Conservation (phyloP, 1,139 yeast genomes). For the Zhuliangozyma blackwelliae region DNA sequence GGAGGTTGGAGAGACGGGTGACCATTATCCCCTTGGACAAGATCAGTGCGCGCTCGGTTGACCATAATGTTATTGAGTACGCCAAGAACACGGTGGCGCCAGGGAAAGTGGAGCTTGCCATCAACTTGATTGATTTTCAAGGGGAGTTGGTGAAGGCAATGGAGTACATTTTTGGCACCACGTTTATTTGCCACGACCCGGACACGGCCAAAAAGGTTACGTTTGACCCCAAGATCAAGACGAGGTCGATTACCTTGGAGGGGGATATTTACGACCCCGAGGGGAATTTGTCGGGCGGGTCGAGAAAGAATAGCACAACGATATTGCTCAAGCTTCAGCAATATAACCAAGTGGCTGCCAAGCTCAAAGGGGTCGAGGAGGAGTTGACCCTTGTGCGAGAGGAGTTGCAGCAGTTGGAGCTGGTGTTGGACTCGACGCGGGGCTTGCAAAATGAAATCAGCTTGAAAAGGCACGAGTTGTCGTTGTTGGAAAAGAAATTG, state of each 20-base stretch:
- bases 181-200: constrained; percentile 81
- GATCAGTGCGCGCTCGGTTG: constrained; percentile 56
- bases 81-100: constrained; percentile 70
- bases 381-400: constrained; percentile 39
- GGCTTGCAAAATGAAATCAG: constrained; percentile 62
- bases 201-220: constrained; percentile 85
- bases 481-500: constrained; percentile 56
- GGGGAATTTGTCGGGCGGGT: constrained; percentile 96
- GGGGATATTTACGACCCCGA: constrained; percentile 96
- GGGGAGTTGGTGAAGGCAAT: constrained; percentile 71
- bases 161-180: constrained; percentile 87
- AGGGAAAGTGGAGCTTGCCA: constrained; percentile 81
- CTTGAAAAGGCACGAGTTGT: constrained; percentile 64
- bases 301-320: constrained; percentile 58
- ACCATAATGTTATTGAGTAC: constrained; percentile 37
- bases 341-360: constrained; percentile 49
- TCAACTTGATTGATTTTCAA: constrained; percentile 74
- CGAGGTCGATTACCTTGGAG: constrained; percentile 86
- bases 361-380: constrained; percentile 32
- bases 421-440: constrained; percentile 48
- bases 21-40: constrained; percentile 92
- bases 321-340: constrained; percentile 65
- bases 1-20: constrained; percentile 74
- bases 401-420: constrained; percentile 43
- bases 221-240: constrained; percentile 73